Evolutionary conservation across 495 filamentous ascomycete species (phyloP).

Genomic region (Bathelium albidoporum): DNA sequence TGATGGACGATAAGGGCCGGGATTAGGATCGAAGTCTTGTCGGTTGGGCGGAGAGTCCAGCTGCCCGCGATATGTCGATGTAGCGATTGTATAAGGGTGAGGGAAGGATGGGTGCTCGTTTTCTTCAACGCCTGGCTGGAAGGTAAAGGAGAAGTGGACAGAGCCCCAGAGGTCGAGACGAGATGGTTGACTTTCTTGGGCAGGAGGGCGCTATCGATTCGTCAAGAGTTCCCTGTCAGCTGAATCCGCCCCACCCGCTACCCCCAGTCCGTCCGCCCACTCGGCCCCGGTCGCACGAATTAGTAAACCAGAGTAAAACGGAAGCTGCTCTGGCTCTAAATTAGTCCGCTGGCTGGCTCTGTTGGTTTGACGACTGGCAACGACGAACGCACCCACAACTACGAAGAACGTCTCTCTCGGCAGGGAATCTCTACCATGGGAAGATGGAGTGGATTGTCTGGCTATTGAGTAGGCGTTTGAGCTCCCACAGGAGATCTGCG

Average conservation of each 20-base stretch:
- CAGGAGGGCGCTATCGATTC: conserved; percentile 3
- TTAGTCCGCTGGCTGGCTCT: too few species aligned
- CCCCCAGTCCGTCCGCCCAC: neutral
- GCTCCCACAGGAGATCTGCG: neutral
- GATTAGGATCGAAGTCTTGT: neutral
- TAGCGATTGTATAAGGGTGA: conserved; percentile 4
- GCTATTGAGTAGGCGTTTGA: neutral
- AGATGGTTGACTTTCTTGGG: too few species aligned
- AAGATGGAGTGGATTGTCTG: neutral
- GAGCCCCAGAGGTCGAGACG: neutral
- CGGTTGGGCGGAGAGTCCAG: neutral
- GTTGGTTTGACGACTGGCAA: too few species aligned
- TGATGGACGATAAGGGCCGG: neutral
- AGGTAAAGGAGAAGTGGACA: neutral
- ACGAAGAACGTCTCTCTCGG: too few species aligned
- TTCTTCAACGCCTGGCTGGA: neutral
- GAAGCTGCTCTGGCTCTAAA: neutral
- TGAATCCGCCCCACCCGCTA: neutral
- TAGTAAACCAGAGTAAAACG: neutral
- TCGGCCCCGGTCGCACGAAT: neutral
- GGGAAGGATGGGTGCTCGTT: neutral
- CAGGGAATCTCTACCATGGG: too few species aligned
- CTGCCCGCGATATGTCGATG: neutral
- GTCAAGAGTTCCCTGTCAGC: neutral
- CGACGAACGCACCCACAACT: too few species aligned